These are phyloP conservation scores for Fusarium buharicum DNA, from an alignment of 2,329 filamentous ascomycete genomes.

Conservation along the genomic window DNA sequence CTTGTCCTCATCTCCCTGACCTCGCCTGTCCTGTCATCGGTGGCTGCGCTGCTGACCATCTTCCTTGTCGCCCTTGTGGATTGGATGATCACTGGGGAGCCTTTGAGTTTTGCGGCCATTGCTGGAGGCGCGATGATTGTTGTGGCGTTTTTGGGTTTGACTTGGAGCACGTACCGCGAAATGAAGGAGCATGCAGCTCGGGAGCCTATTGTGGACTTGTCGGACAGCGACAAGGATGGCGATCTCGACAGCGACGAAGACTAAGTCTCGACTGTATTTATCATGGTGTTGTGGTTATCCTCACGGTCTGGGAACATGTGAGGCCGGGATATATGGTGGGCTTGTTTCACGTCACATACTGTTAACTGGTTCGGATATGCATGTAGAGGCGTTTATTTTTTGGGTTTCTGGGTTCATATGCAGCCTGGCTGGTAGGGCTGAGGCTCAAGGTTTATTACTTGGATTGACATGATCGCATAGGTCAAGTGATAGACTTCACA, in stretches of 20 bases:
- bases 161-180: conserved; percentile 92
- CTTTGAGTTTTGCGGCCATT: conserved; percentile 79
- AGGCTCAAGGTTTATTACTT: conserved; percentile 3
- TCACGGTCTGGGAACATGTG: neutral
- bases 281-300: conserved; percentile 9
- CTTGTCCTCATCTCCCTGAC: conserved; percentile 93
- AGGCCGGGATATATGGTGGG: conserved; percentile 4
- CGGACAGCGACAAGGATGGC: conserved; percentile 60
- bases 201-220: conserved; percentile 58
- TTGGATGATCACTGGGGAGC: conserved; percentile 83
- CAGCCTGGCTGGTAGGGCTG: conserved; percentile 4
- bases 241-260: conserved; percentile 52
- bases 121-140: conserved; percentile 89
- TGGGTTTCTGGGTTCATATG: conserved; percentile 22
- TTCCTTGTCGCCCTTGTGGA: conserved; percentile 95
- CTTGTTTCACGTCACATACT: conserved; percentile 17
- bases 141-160: conserved; percentile 84
- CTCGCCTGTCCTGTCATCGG: conserved; percentile 89
- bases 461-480: conserved; percentile 1
- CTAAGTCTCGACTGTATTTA: conserved; percentile 11
- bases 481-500: conserved; percentile 10
- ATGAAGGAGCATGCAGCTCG: conserved; percentile 84
- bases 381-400: conserved; percentile 31
- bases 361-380: conserved; percentile 16
- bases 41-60: conserved; percentile 93